phyloP scores from a whole-genome alignment of 208 protist species.

The Entamoeba nuttalli region DNA sequence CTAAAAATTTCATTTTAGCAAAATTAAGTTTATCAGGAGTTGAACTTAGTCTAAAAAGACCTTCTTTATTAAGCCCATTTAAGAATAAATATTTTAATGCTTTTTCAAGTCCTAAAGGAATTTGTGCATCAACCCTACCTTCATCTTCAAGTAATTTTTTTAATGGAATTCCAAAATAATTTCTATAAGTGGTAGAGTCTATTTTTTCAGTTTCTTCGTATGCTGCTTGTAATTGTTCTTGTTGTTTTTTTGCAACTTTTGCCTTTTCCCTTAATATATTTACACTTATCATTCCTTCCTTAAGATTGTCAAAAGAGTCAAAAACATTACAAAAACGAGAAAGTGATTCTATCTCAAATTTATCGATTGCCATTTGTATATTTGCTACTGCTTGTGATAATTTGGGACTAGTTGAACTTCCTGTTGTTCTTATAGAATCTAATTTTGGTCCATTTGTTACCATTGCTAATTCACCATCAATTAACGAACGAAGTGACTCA shows the following conservation, averaged over 20 bases:
- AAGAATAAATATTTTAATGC: neutral
- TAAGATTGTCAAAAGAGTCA: neutral
- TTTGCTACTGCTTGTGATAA: neutral
- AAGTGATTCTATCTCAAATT: neutral
- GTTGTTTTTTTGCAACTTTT: neutral
- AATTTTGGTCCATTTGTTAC: neutral
- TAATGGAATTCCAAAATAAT: neutral
- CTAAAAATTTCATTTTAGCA: neutral
- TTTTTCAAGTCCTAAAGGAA: neutral
- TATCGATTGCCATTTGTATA: neutral
- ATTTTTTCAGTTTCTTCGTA: neutral
- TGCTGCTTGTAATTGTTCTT: neutral
- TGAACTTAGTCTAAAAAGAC: neutral
- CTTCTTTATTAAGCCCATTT: neutral
- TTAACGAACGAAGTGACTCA: neutral
- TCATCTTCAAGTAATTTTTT: neutral
- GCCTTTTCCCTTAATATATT: neutral
- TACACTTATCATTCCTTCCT: neutral
- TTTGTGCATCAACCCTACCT: neutral
- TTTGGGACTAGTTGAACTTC: neutral
- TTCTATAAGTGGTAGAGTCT: neutral
- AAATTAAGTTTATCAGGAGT: neutral
- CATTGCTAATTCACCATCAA: neutral
- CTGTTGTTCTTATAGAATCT: neutral
- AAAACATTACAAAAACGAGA: neutral